These are phyloP conservation scores for Fusarium compactum DNA, from an alignment of 2,329 filamentous ascomycete genomes.

Conservation along the genomic window DNA sequence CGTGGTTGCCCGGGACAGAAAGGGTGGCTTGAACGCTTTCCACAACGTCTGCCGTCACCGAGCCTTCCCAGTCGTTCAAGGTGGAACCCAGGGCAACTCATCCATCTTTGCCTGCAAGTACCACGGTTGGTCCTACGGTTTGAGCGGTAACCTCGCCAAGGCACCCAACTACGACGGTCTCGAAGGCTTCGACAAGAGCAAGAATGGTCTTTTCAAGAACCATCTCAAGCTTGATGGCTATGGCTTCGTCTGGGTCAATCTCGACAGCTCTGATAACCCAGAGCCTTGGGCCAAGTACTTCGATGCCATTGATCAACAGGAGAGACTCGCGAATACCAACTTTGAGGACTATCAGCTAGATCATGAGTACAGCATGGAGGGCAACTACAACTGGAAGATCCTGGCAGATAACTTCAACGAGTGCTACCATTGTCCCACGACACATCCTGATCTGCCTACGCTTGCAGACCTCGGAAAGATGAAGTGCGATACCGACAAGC, in stretches of 20 bases:
- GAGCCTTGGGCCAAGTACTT: constrained; percentile 66
- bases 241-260: constrained; percentile 70
- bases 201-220: constrained; percentile 67
- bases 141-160: constrained; percentile 68
- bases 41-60: constrained; percentile 74
- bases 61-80: constrained; percentile 66
- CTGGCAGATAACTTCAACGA: constrained; percentile 74
- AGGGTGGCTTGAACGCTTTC: constrained; percentile 66
- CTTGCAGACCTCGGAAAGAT: constrained; percentile 32
- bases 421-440: constrained; percentile 38
- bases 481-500: constrained; percentile 27
- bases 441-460: constrained; percentile 32
- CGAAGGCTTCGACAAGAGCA: constrained; percentile 64
- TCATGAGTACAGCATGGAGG: constrained; percentile 66
- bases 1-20: constrained; percentile 54
- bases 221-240: constrained; percentile 64
- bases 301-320: constrained; percentile 58
- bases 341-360: constrained; percentile 66
- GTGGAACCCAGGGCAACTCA: constrained; percentile 60
- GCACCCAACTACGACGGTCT: constrained; percentile 66
- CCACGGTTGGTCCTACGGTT: constrained; percentile 71
- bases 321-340: constrained; percentile 52
- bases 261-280: constrained; percentile 60
- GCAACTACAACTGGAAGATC: constrained; percentile 70
- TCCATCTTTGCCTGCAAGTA: constrained; percentile 70